phyloP scores from a whole-genome alignment of 208 protist species.

The Borovskyia barvae region DNA sequence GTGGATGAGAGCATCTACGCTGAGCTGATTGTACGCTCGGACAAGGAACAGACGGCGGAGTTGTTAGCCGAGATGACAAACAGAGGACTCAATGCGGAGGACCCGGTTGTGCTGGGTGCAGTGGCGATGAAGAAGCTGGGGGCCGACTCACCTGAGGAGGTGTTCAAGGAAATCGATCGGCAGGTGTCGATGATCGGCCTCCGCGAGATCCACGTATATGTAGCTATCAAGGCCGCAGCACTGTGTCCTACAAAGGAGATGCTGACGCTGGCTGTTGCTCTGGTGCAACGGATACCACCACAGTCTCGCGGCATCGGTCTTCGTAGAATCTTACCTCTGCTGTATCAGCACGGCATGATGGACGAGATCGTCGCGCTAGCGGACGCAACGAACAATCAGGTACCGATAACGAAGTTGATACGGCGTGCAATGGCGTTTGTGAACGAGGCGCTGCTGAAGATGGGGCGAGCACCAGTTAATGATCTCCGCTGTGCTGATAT shows the following conservation, averaged over 20 bases:
- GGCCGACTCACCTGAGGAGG: slow-evolving; percentile 36
- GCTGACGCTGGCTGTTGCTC: slow-evolving; percentile 26
- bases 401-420: slow-evolving; percentile 39
- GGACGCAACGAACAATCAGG: slow-evolving; percentile 35
- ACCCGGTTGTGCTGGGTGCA: slow-evolving; percentile 62
- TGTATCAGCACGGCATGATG: slow-evolving; percentile 60
- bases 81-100: slow-evolving; percentile 66
- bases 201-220: slow-evolving; percentile 43
- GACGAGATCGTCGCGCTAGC: slow-evolving; percentile 69
- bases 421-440: slow-evolving; percentile 67
- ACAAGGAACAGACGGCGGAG: slow-evolving; percentile 37
- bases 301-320: slow-evolving; percentile 22
- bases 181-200: slow-evolving; percentile 60
- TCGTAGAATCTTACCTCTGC: slow-evolving; percentile 55
- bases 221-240: slow-evolving; percentile 35
- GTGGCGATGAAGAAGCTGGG: slow-evolving; percentile 52
- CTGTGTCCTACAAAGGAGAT: slow-evolving; percentile 34
- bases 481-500: slow-evolving; percentile 43
- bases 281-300: slow-evolving; percentile 40
- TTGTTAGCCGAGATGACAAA: slow-evolving; percentile 63
- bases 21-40: slow-evolving; percentile 58
- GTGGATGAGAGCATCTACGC: slow-evolving; percentile 78
- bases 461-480: slow-evolving; percentile 47
- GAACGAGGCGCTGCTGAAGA: slow-evolving; percentile 65
- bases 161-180: slow-evolving; percentile 65